Base-by-base conservation (phyloP, 2,329 filamentous ascomycete genomes). In the Aureobasidium melanogenum region DNA sequence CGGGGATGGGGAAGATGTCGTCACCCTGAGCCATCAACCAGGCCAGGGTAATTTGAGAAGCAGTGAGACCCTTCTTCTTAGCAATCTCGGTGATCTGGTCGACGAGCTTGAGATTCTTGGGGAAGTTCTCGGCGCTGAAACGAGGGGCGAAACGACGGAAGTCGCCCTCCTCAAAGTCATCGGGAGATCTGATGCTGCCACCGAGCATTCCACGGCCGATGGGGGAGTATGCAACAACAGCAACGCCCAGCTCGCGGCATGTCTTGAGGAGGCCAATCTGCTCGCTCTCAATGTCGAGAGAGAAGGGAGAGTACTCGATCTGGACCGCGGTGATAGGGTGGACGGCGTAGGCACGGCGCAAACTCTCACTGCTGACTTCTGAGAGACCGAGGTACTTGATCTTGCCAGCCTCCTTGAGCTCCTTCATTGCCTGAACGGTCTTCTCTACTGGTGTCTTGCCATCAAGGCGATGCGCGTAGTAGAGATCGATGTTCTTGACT, bases 1-100 rank as follows among this genome's bases (percentile, higher is more conserved):
- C 82, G 81, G 60, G 63, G 47, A 64, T 66, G 30, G 65, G 66
- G 50, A 64, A 57, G 38, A 64, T 34, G 26, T 62, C 65, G 51
- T 63, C 50, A 0, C 82, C 82, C 66, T 87, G 84, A 4, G 79
- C 79, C 64, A 85, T 66, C 61, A 88, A 66, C 84, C 85, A 88
- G 0, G 85, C 85, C 30, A 88, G 74, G 1, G 82, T 80, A 34
- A 89, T 68, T 68, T 89, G 81, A 1, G 76, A 77, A 0, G 82
- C 66, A 0, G 84, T 85, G 48, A 75, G 77, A 3, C 74, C 77
- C 71, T 88, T 86, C 63, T 72, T 75, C 44, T 77, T 72, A 0
- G 82, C 83, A 6, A 86, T 67, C 5, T 67, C 73, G 3, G 72
- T 69, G 61, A 87, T 76, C 19, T 70, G 70, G 34, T 81, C 78